A percentile compares a stretch with the other conserved stretches of the same genome.
Evolutionary conservation across 306 rosid genomes (phyloP).

Genomic region (Ammopiptanthus mongolicus): DNA sequence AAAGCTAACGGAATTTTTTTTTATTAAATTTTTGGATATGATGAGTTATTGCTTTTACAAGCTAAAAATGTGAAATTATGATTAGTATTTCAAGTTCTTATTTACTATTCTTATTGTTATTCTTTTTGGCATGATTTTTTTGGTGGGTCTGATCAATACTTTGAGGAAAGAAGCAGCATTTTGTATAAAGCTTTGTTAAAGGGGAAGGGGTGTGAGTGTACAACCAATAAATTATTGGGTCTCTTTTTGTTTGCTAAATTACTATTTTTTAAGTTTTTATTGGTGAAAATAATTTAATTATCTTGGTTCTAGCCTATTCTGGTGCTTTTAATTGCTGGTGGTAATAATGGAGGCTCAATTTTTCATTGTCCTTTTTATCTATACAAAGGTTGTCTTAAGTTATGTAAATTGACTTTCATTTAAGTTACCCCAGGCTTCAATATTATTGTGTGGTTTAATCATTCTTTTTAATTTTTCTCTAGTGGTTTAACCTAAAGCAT

Average conservation of each 20-base stretch:
- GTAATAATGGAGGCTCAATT: background rate
- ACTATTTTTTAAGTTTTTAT: background rate
- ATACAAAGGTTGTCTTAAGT: background rate
- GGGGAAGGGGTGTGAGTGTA: background rate
- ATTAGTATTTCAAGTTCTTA: background rate
- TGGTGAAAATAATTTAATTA: background rate
- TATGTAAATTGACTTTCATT: background rate
- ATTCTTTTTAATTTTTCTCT: background rate
- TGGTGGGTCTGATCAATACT: background rate
- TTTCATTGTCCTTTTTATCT: background rate
- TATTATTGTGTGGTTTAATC: background rate
- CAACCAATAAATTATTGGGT: background rate
- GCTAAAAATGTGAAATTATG: background rate
- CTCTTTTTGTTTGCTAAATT: background rate
- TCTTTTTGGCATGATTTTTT: too few species aligned
- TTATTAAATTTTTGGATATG: background rate
- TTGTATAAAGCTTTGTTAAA: background rate
- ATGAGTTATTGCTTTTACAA: background rate
- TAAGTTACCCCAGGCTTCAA: background rate
- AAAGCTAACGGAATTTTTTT: background rate
- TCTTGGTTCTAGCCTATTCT: background rate
- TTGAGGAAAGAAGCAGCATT: background rate
- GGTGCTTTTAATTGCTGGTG: background rate
- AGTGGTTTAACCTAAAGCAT: background rate
- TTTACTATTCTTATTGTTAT: too few species aligned